Conservation (phyloP, 2,329 filamentous ascomycete genomes). For the Dichotomopilus funicola region DNA sequence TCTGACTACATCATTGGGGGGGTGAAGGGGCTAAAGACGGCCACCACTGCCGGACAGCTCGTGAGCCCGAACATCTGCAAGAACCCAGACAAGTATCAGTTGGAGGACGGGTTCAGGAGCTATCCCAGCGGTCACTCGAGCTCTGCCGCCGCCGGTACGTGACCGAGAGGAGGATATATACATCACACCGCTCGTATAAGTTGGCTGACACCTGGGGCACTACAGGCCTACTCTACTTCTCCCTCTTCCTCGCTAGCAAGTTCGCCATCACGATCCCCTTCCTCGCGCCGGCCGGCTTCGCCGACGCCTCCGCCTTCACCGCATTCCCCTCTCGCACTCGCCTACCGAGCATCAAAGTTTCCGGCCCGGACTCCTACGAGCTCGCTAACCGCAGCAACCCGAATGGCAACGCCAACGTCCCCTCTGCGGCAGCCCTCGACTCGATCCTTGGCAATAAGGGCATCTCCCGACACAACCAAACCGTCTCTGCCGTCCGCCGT, state of each 20-base stretch:
- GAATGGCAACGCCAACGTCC: slow-evolving; percentile 7
- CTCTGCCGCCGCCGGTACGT: slow-evolving; percentile 45
- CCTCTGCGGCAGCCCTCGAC: slow-evolving; percentile 27
- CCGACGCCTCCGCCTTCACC: slow-evolving; percentile 46
- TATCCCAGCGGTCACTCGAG: slow-evolving; percentile 68
- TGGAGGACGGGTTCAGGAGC: slow-evolving; percentile 77
- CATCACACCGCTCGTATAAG: not conserved
- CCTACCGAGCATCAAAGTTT: slow-evolving; percentile 38
- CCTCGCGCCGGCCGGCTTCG: slow-evolving; percentile 45
- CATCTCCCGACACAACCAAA: slow-evolving; percentile 31
- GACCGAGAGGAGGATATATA: slow-evolving; percentile 35
- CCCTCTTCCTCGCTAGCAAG: slow-evolving; percentile 80
- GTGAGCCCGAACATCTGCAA: slow-evolving; percentile 73
- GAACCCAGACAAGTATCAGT: slow-evolving; percentile 51
- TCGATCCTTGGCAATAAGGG: slow-evolving; percentile 25
- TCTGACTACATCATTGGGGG: slow-evolving; percentile 57
- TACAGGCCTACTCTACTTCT: slow-evolving; percentile 73
- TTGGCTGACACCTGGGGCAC: slow-evolving; percentile 25
- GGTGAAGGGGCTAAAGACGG: slow-evolving; percentile 47
- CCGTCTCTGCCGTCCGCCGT: slow-evolving; percentile 52
- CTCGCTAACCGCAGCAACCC: slow-evolving; percentile 16
- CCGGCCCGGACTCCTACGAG: slow-evolving; percentile 32
- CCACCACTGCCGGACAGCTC: slow-evolving; percentile 55
- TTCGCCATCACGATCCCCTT: slow-evolving; percentile 69
- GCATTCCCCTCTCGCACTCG: slow-evolving; percentile 68